Evolutionary conservation across 2,329 filamentous ascomycete species (phyloP), one percentile per base, ranked within the genome.

Genomic region (Cercospora sesami): DNA sequence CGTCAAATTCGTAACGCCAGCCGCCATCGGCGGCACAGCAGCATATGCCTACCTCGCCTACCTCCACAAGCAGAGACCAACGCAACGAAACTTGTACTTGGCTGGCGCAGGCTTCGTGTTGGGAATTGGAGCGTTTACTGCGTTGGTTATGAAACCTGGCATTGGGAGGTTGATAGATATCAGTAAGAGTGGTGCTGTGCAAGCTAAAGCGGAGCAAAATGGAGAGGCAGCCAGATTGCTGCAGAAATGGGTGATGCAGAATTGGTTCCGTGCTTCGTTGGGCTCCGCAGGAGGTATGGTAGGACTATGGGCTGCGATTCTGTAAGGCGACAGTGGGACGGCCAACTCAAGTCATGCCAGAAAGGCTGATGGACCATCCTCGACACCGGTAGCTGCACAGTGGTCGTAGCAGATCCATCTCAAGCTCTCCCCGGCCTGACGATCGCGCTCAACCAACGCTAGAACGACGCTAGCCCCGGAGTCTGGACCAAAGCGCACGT

Each of bases 131-230:
- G 21, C 53, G 9, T 68, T 57, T 10, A 65, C 64, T 9, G 23
- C 26, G 4, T 5, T 67, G 31, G 21, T 63, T 5, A 72, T 69
- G 70, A 60, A 55, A 51, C 57, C 60, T 16, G 61, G 67, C 5
- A 68, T 65, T 2, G 60, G 53, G 66, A 72, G 68, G 42, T 62
- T 71, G 65, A 33, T 69, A 4, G 59, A 63, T 48, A 72, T 71
- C 23, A 69, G 69, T 58, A 51, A 69, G 58, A 58, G 63, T 51
- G 36, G 57, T 26, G 60, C 36, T 7, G 12, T 66, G 33, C 64
- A 67, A 39, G 65, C 60, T 18, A 71, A 72, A 65, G 63, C 61
- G 28, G 68, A 69, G 57, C 68, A 68, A 48, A 68, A 23, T 23
- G 57, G 70, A 42, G 68, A 72, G 57, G 62, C 68, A 53, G 42